Evolutionary conservation across 805 yeast species (phyloP), one percentile per base, ranked within the genome.

Genomic region (Saturnispora galanensis): DNA sequence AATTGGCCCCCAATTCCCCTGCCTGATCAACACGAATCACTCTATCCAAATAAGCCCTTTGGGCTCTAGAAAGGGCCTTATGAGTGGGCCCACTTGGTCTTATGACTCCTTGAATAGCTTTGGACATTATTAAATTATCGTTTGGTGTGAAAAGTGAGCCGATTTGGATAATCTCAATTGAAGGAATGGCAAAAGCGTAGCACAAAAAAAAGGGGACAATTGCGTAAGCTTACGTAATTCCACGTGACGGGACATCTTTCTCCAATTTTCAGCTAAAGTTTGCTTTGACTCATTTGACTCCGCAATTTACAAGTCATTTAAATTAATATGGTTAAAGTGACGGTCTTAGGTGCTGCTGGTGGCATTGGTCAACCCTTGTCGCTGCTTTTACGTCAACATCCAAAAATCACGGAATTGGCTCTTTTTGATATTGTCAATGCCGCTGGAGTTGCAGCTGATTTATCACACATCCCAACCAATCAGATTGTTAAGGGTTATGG

Each of bases 401-500:
- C 76, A 68, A 80, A 84, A 68, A 95, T 89, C 50, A 83, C 95
- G 43, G 83, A 81, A 55, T 74, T 89, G 64, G 77, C 93, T 49
- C 72, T 89, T 46, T 89, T 84, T 73, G 97, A 89, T 69, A 74
- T 89, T 62, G 79, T 80, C 65, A 87, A 93, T 58, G 94, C 96
- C 50, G 87, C 88, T 55, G 97, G 97, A 73, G 97, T 89, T 50
- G 97, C 96, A 53, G 89, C 97, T 47, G 97, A 89, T 62, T 74
- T 89, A 51, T 84, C 95, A 38, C 97, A 89, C 70, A 77, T 89
- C 59, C 93, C 95, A 71, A 85, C 96, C 63, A 79, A 84, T 74
- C 85, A 96, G 52, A 77, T 76, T 47, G 96, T 90, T 57, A 76
- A 70, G 54, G 97, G 97, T 53, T 89, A 75, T 74, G 74, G 85